phyloP scores from a whole-genome alignment of 2,329 filamentous ascomycete genomes.

The Colletotrichum lindemuthianum region DNA sequence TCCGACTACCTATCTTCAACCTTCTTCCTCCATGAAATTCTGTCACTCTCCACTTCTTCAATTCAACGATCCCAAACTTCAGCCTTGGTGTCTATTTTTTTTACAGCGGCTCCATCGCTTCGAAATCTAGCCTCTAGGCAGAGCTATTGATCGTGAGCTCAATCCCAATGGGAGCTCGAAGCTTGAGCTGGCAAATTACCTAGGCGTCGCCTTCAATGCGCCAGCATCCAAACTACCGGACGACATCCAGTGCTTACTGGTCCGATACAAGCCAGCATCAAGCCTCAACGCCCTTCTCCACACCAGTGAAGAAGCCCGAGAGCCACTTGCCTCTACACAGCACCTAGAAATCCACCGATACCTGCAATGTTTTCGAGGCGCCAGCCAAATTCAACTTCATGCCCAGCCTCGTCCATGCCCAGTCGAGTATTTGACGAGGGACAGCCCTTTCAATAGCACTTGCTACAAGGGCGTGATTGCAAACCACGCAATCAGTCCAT shows the following conservation, averaged over 20 bases:
- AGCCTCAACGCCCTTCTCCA: constrained; percentile 23
- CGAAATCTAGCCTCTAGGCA: constrained; percentile 1
- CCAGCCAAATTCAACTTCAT: constrained; percentile 24
- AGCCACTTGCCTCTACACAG: neutral
- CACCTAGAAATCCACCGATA: too few species aligned
- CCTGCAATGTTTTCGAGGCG: neutral
- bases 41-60: neutral
- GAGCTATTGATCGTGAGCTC: neutral
- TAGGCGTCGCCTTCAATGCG: neutral
- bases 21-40: too few species aligned
- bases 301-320: constrained; percentile 23
- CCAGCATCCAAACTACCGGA: neutral
- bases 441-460: constrained; percentile 22
- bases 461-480: neutral
- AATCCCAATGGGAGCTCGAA: neutral
- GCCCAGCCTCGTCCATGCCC: constrained; percentile 17
- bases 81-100: too few species aligned
- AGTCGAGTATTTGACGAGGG: neutral
- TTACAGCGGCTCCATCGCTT: constrained; percentile 16
- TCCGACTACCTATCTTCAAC: too few species aligned
- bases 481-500: neutral
- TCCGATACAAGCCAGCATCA: constrained; percentile 20
- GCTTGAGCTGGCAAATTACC: constrained; percentile 2
- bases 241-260: neutral
- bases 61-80: constrained; percentile 17